phyloP scores from a whole-genome alignment of 208 protist species.

The Trichomonas vaginalis region DNA sequence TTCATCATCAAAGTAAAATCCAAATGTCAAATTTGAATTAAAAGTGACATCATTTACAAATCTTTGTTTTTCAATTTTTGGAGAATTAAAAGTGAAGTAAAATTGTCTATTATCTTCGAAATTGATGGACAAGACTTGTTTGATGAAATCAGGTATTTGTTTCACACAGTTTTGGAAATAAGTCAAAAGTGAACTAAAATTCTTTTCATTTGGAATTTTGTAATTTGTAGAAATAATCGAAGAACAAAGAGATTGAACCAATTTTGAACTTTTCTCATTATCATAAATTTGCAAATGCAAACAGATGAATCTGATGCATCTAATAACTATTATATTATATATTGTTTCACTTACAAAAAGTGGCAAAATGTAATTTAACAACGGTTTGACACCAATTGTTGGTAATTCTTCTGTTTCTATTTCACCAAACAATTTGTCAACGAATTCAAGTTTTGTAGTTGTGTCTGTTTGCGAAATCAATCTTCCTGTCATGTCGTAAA shows the following conservation, averaged over 20 bases:
- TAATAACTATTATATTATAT: neutral
- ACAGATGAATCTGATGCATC: neutral
- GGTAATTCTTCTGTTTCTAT: neutral
- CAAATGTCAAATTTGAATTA: too few species aligned
- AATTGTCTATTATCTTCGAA: too few species aligned
- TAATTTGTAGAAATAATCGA: neutral
- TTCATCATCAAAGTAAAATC: too few species aligned
- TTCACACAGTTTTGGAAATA: neutral
- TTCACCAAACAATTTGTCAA: neutral
- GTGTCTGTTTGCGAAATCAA: neutral
- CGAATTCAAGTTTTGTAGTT: neutral
- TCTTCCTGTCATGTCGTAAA: neutral
- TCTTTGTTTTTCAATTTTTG: too few species aligned
- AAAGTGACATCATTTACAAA: too few species aligned
- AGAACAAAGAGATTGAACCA: neutral
- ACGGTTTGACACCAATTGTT: neutral
- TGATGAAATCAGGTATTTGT: neutral
- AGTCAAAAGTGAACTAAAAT: neutral
- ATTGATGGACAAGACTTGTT: too few species aligned
- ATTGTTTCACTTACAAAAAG: neutral
- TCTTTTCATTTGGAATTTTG: neutral
- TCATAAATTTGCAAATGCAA: neutral
- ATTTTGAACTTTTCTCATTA: neutral
- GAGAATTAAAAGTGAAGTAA: too few species aligned
- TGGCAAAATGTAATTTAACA: neutral